phyloP scores from a whole-genome alignment of 352 stramenopile genomes.

The Phytophthora sansomeana region DNA sequence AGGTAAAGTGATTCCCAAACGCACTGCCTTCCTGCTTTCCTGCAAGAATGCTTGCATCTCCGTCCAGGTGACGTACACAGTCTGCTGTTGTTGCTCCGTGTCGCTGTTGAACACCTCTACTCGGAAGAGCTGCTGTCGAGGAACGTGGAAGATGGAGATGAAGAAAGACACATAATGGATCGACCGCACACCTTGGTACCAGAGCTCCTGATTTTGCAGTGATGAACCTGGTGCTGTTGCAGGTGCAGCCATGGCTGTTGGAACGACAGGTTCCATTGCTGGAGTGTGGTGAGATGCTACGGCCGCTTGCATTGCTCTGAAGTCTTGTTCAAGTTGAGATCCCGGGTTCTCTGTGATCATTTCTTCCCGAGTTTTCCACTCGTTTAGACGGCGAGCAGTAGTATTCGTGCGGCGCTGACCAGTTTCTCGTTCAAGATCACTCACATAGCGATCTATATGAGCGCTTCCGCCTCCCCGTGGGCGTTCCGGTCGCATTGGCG shows the following conservation, averaged over 20 bases:
- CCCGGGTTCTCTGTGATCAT: slow-evolving; percentile 42
- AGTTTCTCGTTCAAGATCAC: slow-evolving; percentile 72
- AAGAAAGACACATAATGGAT: slow-evolving; percentile 76
- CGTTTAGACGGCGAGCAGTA: slow-evolving; percentile 37
- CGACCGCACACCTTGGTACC: slow-evolving; percentile 74
- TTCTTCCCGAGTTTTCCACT: slow-evolving; percentile 38
- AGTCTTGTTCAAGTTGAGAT: slow-evolving; percentile 58
- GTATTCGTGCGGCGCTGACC: slow-evolving; percentile 59
- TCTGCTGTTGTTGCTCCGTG: slow-evolving; percentile 78
- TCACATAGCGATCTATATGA: slow-evolving; percentile 83
- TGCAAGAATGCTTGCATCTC: slow-evolving; percentile 68
- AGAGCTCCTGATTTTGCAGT: slow-evolving; percentile 61
- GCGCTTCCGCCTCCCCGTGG: slow-evolving; percentile 50
- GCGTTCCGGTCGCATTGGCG: slow-evolving; percentile 65
- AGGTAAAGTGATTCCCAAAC: slow-evolving; percentile 28
- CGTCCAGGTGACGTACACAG: slow-evolving; percentile 69
- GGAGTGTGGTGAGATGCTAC: slow-evolving; percentile 15
- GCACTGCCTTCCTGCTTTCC: slow-evolving; percentile 51
- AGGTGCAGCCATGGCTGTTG: slow-evolving; percentile 13
- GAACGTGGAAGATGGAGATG: slow-evolving; percentile 73
- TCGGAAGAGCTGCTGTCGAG: slow-evolving; percentile 69
- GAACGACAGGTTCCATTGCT: slow-evolving; percentile 15
- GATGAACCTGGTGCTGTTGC: slow-evolving; percentile 31
- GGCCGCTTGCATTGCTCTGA: slow-evolving; percentile 42
- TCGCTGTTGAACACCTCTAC: slow-evolving; percentile 86